Evolutionary conservation across 2,329 filamentous ascomycete genomes (phyloP).

Genomic region (Lecanosticta acicola): DNA sequence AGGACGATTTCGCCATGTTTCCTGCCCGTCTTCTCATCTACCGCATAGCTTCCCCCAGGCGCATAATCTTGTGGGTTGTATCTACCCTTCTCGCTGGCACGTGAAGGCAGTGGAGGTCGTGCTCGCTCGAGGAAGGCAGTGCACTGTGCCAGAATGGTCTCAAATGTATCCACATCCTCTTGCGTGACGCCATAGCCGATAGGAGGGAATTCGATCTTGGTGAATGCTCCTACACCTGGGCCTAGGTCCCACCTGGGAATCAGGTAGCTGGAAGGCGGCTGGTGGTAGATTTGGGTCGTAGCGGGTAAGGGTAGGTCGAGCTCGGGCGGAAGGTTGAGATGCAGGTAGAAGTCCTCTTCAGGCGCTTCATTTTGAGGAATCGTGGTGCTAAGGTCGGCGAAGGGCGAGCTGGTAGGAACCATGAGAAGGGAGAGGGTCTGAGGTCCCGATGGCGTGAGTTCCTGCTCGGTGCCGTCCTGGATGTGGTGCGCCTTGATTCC

Average conservation of each 20-base stretch:
- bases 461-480: conserved; percentile 75
- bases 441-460: conserved; percentile 76
- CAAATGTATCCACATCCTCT: conserved; percentile 92
- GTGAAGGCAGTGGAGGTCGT: conserved; percentile 48
- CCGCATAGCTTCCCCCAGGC: conserved; percentile 62
- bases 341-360: conserved; percentile 93
- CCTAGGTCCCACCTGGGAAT: conserved; percentile 94
- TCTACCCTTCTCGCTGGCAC: conserved; percentile 30
- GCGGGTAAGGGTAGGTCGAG: conserved; percentile 89
- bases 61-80: conserved; percentile 82
- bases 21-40: conserved; percentile 38
- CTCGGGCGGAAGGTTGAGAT: conserved; percentile 89
- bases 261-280: conserved; percentile 85
- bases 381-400: conserved; percentile 50
- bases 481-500: conserved; percentile 91
- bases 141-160: conserved; percentile 96
- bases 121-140: conserved; percentile 89
- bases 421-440: conserved; percentile 91
- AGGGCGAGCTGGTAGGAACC: conserved; percentile 83
- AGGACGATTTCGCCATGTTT: conserved; percentile 73
- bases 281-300: conserved; percentile 95
- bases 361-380: conserved; percentile 52
- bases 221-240: conserved; percentile 82
- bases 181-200: conserved; percentile 70
- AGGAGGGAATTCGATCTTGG: conserved; percentile 79